Base-by-base conservation (phyloP, 108 stramenopile species). In the Chaetoceros tenuissimus region DNA sequence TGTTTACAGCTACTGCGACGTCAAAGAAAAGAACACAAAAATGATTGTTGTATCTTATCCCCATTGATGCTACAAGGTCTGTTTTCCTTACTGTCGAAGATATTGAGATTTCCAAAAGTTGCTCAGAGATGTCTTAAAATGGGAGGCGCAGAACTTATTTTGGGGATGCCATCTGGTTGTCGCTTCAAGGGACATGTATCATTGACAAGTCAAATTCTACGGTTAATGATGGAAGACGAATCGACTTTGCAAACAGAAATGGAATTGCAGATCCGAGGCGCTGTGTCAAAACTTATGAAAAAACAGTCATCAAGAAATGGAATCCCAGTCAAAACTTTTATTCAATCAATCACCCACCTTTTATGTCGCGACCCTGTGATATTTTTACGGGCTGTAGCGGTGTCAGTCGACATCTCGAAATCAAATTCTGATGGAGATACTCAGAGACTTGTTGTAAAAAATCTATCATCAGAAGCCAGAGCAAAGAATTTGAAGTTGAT, bases 201-300 rank as follows among this genome's bases (percentile, higher is more conserved):
- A 3, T 63, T 93, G 13, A 68, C 87, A 3, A 81, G 84, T 5
- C 26, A 81, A 25, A 59, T 90, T 7, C 65, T 94, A 22, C 82
- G 95, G 31, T 85, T 92, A 22, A 64, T 96, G 46, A 68, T 94
- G 1, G 93, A 94, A 63, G 95, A 96, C 64, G 88, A 87, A 23
- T 44, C 57, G 16, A 93, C 88, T 17, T 74, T 96, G 28, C 88
- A 88, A 63, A 55, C 76, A 0, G 69, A 84, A 34, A 96, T 96
- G 95, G 93, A 96, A 57, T 82, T 84, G 31, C 93, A 96, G 63
- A 93, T 96, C 29, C 64, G 93, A 19, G 58, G 69, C 44, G 63
- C 60, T 18, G 63, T 89, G 18, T 43, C 81, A 1, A 81, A 77
- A 43, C 59, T 94, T 13, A 68, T 1, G 81, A 78, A 56, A 67